A percentile compares a stretch with the other conserved stretches of the same genome.
Conservation (phyloP, 192 early-diverging fungal species). For the Glomus cerebriforme region DNA sequence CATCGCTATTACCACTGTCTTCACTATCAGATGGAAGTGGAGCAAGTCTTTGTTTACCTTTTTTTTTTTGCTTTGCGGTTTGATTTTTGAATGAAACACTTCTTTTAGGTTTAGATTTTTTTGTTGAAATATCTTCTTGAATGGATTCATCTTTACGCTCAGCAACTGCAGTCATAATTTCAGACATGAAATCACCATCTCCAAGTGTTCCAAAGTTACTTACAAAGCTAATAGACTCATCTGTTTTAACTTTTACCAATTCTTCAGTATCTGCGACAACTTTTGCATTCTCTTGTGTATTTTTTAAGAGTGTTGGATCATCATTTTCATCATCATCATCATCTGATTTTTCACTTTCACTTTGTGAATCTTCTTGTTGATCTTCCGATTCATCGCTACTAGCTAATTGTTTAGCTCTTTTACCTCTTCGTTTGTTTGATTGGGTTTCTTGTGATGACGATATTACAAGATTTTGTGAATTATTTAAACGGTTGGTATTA, state of each 20-base stretch:
- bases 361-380: background rate
- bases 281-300: slow-evolving; percentile 29
- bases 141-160: background rate
- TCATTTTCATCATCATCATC: background rate
- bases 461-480: no score
- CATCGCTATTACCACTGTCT: slow-evolving; percentile 2
- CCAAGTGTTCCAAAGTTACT: background rate
- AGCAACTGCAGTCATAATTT: slow-evolving; percentile 23
- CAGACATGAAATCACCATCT: slow-evolving; percentile 18
- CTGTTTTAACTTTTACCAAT: background rate
- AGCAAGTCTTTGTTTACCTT: background rate
- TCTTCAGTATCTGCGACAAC: background rate
- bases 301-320: slow-evolving; percentile 7
- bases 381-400: slow-evolving; percentile 24
- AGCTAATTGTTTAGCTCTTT: slow-evolving; percentile 7
- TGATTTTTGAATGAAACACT: slow-evolving; percentile 27
- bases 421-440: background rate
- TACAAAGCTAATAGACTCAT: background rate
- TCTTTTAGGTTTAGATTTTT: slow-evolving; percentile 27
- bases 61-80: background rate
- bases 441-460: background rate
- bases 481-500: no score
- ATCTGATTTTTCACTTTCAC: slow-evolving; percentile 5
- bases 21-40: slow-evolving; percentile 33
- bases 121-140: background rate